A percentile compares a stretch with the other conserved stretches of the same genome.
Evolutionary conservation across 805 yeast genomes (phyloP).

Genomic region (Zygoascus bituminiphila): DNA sequence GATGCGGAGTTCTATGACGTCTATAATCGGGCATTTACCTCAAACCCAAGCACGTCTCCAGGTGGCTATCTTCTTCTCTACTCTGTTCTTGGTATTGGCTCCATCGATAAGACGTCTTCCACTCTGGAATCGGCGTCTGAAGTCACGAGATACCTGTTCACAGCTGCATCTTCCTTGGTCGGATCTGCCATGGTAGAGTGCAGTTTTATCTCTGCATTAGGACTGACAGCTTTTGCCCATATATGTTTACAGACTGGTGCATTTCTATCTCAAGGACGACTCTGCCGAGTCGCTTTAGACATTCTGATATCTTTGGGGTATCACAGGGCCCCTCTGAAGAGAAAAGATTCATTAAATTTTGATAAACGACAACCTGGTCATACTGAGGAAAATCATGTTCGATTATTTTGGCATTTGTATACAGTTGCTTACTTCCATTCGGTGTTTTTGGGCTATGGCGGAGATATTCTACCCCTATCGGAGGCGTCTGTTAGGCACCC

Average conservation of each 20-base stretch:
- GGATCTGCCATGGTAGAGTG: conserved; percentile 5
- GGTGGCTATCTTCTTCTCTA: conserved; percentile 1
- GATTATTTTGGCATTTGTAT: conserved; percentile 2
- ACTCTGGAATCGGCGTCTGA: neutral
- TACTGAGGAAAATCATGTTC: neutral
- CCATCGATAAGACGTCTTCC: neutral
- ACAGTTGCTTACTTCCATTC: neutral
- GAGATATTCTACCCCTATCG: neutral
- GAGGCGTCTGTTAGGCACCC: neutral
- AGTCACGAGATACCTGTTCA: conserved; percentile 1
- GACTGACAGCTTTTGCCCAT: conserved; percentile 1
- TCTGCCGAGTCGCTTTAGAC: conserved; percentile 2
- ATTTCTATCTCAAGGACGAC: conserved; percentile 2
- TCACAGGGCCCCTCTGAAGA: neutral
- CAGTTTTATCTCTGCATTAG: neutral
- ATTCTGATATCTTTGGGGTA: conserved; percentile 2
- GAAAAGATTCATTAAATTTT: too few relatives aligned
- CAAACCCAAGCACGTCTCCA: neutral
- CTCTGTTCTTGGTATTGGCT: conserved; percentile 3
- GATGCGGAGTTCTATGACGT: neutral
- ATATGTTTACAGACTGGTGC: conserved; percentile 1
- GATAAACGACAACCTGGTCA: neutral
- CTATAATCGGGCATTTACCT: conserved; percentile 4
- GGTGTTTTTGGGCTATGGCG: neutral
- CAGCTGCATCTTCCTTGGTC: conserved; percentile 5